Evolutionary conservation across 164 flowering plant genomes (phyloP).

Genomic region (Kalanchoe fedtschenkoi): DNA sequence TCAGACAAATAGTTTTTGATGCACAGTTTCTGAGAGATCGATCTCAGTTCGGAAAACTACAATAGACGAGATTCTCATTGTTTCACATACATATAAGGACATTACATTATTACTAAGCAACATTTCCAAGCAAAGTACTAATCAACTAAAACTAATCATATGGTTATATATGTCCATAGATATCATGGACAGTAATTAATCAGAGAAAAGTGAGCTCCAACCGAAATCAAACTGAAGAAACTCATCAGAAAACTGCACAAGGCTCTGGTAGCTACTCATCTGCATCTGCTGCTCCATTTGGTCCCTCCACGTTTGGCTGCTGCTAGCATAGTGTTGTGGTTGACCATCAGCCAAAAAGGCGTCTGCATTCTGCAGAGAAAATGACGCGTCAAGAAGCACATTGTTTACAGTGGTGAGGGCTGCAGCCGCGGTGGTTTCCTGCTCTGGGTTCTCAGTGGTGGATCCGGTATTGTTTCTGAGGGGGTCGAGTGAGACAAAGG

Average conservation of each 20-base stretch:
- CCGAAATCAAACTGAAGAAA: constrained; percentile 2
- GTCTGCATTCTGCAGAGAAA: background rate
- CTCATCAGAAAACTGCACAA: constrained; percentile 1
- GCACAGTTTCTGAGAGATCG: too few species aligned
- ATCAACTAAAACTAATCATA: background rate
- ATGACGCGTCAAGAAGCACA: background rate
- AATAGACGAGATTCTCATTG: too few species aligned
- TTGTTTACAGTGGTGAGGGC: background rate
- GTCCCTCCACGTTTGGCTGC: background rate
- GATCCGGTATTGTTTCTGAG: too few species aligned
- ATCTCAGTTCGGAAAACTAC: too few species aligned
- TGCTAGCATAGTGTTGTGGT: background rate
- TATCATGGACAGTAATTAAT: background rate
- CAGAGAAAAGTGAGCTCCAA: background rate
- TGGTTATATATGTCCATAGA: background rate
- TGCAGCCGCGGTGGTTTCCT: background rate
- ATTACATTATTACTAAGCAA: too few species aligned
- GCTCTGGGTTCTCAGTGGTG: background rate
- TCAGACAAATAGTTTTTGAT: too few species aligned
- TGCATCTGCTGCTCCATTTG: constrained; percentile 2
- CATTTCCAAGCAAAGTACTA: too few species aligned
- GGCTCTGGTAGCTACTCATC: background rate
- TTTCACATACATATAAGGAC: too few species aligned
- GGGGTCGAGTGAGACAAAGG: too few species aligned
- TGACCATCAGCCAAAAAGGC: background rate